These are phyloP conservation scores for Cladosporium halotolerans DNA, from an alignment of 2,329 filamentous ascomycete genomes.

Conservation along the genomic window DNA sequence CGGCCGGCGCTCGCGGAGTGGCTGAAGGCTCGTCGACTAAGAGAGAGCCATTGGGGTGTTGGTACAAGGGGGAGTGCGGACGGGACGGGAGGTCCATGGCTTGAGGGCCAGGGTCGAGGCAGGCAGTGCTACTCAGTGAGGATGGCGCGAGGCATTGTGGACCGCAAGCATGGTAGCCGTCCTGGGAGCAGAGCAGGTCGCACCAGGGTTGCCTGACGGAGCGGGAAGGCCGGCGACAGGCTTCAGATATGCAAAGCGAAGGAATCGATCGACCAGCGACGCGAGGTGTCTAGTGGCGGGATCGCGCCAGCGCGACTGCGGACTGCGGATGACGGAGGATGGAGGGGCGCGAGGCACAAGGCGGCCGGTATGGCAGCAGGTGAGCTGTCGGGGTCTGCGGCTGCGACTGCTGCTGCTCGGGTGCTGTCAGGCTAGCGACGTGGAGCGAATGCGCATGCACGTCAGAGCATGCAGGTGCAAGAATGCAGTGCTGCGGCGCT, in stretches of 20 bases:
- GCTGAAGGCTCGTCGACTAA: neutral
- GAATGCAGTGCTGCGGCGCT: slow-evolving; percentile 1
- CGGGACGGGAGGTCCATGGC: slow-evolving; percentile 9
- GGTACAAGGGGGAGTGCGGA: slow-evolving; percentile 1
- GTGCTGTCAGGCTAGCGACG: slow-evolving; percentile 5
- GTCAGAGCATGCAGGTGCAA: slow-evolving; percentile 8
- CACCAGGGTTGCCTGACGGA: slow-evolving; percentile 5
- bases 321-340: slow-evolving; percentile 6
- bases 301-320: slow-evolving; percentile 12
- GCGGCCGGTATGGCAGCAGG: slow-evolving; percentile 8
- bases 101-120: neutral
- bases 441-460: slow-evolving; percentile 10
- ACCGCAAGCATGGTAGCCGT: slow-evolving; percentile 8
- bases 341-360: slow-evolving; percentile 2
- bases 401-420: neutral
- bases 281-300: neutral
- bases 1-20: slow-evolving; percentile 11
- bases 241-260: slow-evolving; percentile 1
- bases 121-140: slow-evolving; percentile 5
- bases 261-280: slow-evolving; percentile 8
- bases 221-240: neutral
- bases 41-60: slow-evolving; percentile 9
- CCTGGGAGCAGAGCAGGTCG: neutral
- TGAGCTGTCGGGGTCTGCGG: neutral
- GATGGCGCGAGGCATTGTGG: slow-evolving; percentile 11